Percentiles rank a stretch among this genome's conserved stretches.
Conservation (phyloP, 169 alveolate genomes). For the Plasmodium ovale region DNA sequence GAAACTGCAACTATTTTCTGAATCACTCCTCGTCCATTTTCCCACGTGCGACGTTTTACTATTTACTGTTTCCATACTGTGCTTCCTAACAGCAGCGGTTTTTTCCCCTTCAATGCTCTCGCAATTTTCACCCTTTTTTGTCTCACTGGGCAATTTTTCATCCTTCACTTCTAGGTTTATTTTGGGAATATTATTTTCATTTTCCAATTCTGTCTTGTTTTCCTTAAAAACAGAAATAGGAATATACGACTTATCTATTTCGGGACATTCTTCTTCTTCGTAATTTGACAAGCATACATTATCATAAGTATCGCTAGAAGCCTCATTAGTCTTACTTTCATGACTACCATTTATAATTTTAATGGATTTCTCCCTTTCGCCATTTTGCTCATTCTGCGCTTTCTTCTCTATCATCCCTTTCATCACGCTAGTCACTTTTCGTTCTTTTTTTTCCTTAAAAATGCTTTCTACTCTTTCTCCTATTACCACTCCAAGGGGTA, state of each 20-base stretch:
- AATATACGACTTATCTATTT: slow-evolving; percentile 24
- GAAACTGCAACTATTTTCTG: no score
- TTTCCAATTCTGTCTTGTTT: slow-evolving; percentile 9
- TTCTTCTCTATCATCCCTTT: not conserved
- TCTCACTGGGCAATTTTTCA: not conserved
- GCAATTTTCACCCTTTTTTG: not conserved
- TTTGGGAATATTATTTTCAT: slow-evolving; percentile 19
- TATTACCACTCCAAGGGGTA: slow-evolving; percentile 6
- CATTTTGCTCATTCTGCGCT: not conserved
- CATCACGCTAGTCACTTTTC: not conserved
- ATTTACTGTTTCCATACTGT: not conserved
- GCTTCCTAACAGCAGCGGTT: not conserved
- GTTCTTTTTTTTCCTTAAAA: no score
- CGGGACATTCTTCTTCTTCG: not conserved
- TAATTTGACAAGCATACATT: not conserved
- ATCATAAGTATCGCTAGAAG: not conserved
- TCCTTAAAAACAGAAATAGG: slow-evolving; percentile 46
- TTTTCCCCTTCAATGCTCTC: not conserved
- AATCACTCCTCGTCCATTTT: no score
- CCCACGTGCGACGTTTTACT: not conserved
- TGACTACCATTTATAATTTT: not conserved
- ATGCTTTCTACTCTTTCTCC: no score
- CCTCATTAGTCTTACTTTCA: not conserved
- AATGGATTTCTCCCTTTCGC: not conserved
- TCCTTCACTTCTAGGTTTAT: slow-evolving; percentile 54